Evolutionary conservation across 2,329 filamentous ascomycete genomes (phyloP).

Genomic region (Venturia asperata): DNA sequence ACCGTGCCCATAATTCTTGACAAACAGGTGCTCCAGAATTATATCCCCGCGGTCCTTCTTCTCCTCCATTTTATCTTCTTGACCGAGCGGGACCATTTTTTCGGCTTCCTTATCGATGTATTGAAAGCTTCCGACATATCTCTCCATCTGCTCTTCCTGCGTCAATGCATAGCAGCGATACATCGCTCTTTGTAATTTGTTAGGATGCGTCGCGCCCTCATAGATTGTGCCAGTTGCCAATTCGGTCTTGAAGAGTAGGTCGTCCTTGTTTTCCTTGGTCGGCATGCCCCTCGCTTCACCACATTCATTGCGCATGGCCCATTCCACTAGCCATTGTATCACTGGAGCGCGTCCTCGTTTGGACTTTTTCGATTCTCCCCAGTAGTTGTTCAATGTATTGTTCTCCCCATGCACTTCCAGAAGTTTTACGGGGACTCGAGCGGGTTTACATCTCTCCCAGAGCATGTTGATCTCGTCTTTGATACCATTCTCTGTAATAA

Average conservation of each 20-base stretch:
- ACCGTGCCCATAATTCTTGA: constrained; percentile 17
- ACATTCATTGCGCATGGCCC: constrained; percentile 19
- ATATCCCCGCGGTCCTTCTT: constrained; percentile 6
- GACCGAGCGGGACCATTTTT: not conserved
- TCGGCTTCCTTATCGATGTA: not conserved
- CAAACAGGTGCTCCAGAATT: not conserved
- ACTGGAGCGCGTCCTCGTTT: constrained; percentile 5
- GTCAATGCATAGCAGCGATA: constrained; percentile 15
- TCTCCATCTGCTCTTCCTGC: not conserved
- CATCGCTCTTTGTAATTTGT: constrained; percentile 8
- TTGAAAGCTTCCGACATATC: constrained; percentile 8
- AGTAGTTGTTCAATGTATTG: constrained; percentile 14
- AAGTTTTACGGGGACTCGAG: constrained; percentile 8
- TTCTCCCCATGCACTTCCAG: constrained; percentile 18
- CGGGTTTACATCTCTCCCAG: constrained; percentile 16
- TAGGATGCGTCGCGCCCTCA: constrained; percentile 15
- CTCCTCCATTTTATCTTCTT: not conserved
- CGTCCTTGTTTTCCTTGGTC: not conserved
- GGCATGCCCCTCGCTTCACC: constrained; percentile 9
- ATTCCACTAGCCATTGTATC: constrained; percentile 17
- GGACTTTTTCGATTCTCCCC: not conserved
- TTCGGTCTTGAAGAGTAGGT: not conserved
- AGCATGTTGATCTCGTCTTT: constrained; percentile 13
- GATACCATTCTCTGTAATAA: not conserved
- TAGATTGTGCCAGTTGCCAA: constrained; percentile 5